phyloP scores from a whole-genome alignment of 2,329 filamentous ascomycete species.

The Penicillium digitatum region DNA sequence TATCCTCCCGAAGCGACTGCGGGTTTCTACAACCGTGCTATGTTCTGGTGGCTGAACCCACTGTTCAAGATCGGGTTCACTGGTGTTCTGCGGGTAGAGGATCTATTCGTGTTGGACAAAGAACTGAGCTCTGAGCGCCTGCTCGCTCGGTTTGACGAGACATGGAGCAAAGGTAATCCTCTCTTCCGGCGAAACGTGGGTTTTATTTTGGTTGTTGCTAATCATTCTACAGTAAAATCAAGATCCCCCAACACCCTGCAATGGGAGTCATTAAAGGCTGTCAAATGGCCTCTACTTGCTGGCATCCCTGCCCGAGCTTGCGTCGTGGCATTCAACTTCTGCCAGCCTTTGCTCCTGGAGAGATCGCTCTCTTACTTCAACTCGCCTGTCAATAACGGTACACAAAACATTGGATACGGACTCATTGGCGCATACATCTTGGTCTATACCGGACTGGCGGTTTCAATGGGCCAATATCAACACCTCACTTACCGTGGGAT shows the following conservation, averaged over 20 bases:
- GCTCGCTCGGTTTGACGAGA: conserved; percentile 34
- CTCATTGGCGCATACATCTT: conserved; percentile 44
- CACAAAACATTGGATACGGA: conserved; percentile 40
- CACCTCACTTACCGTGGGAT: conserved; percentile 44
- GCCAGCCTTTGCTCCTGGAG: conserved; percentile 39
- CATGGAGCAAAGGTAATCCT: conserved; percentile 40
- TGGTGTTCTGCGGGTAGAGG: conserved; percentile 42
- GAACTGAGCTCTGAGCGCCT: conserved; percentile 43
- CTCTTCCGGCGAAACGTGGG: neutral
- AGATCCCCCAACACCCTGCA: conserved; percentile 31
- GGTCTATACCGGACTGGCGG: conserved; percentile 39
- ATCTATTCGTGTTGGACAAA: conserved; percentile 47
- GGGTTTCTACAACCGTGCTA: conserved; percentile 46
- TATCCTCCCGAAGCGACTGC: conserved; percentile 52
- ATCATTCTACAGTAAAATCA: conserved; percentile 20
- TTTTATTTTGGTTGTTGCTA: conserved; percentile 3
- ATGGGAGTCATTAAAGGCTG: conserved; percentile 27
- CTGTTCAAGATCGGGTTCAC: conserved; percentile 50
- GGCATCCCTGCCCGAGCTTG: conserved; percentile 33
- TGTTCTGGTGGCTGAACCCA: conserved; percentile 55
- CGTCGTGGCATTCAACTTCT: conserved; percentile 37
- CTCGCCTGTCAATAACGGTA: conserved; percentile 25
- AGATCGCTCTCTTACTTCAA: conserved; percentile 35
- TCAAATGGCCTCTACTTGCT: conserved; percentile 34
- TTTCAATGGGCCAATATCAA: conserved; percentile 38